Base-by-base conservation (phyloP, 495 filamentous ascomycete species). In the Aspergillus diversus region DNA sequence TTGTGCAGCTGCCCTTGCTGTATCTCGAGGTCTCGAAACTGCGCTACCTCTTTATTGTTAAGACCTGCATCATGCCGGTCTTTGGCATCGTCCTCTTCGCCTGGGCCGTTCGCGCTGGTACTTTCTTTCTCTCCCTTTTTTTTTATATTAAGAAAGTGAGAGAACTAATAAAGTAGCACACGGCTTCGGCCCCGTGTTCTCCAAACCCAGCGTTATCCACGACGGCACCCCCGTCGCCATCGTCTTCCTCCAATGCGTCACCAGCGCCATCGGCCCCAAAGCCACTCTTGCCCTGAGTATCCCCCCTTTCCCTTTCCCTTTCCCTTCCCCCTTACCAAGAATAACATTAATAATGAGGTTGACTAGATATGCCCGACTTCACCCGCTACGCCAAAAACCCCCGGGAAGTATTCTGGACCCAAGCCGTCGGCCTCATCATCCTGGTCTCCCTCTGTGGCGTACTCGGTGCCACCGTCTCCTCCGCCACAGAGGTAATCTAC, bases 31-130 rank as follows among this genome's bases (percentile, higher is more conserved):
- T 84, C 13, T 83, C 80, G 42, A 81, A 80, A 57, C 73, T 89
- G 33, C 77, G 84, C 15, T 86, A 80, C 37, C 69, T 89, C 42
- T 88, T 89, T 66, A 73, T 85, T 66, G 73, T 81, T n/a, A 89
- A 89, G 72, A 70, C 77, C 5, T 70, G 82, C 47, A 79, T 80
- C 15, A 83, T 83, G 15, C 84, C 83, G 3, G 69, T 81, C 31
- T 80, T 81, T 0, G 81, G 80, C 47, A 72, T 85, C 27, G 82
- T 82, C 4, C 83, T 81, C 12, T 80, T 87, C 66, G 75, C 78
- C 21, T 86, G 83, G 83, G 77, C 75, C 17, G 77, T 83, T 37
- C 72, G 76, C 17, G 50, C 48, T 15, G 59, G 59, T 61, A 55
- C 3, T 16, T 33, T 5, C 7, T 46, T 33, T 31, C 12, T 6